Evolutionary conservation across 257 asterid species (phyloP), one percentile per base, ranked within the genome.

Genomic region (Petrea volubilis): DNA sequence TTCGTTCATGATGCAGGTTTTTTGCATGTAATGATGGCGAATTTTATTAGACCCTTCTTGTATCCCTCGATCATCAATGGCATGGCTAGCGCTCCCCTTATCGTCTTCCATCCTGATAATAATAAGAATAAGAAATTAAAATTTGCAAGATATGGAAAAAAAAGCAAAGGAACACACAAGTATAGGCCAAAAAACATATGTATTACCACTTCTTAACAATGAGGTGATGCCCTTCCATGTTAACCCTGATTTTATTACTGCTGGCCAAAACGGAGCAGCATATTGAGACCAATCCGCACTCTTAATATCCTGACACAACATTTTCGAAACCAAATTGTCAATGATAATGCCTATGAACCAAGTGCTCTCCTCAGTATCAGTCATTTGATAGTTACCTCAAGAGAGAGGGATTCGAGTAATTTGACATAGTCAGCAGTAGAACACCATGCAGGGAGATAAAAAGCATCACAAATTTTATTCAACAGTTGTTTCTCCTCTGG

Each of bases 241-340:
- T 74, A 95, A 67, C 60, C 97, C 98, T 9, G 96, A 81, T 61
- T 78, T 87, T 66, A 95, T 87, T 3, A 95, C 98, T 18, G 98
- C 99, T 6, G 98, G 98, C 98, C 99, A 95, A 73, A 95, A 95
- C 6, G 99, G 99, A 65, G 98, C 99, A 11, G 92, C 97, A 58
- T 82, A 56, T 49, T 88, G 90, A 2, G 99, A 85, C 98, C 98
- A 95, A 28, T 95, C 99, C 50, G 87, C 94, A 33, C 86, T 23
- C 79, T 87, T 92, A 28, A 92, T 87, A 76, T 92, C 97, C 99
- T 95, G 86, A 50, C 71, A 61, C 25, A 40, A 61, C 44, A 64
- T 9, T 70, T 60, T 46, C 47, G n/a, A 52, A 72, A 67, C 14
- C 47, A 50, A 20, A 6, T 28, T 51, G 49, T 57, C 27, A 18